Conservation (phyloP, 192 early-diverging fungal genomes). For the Coemansia aciculifera region DNA sequence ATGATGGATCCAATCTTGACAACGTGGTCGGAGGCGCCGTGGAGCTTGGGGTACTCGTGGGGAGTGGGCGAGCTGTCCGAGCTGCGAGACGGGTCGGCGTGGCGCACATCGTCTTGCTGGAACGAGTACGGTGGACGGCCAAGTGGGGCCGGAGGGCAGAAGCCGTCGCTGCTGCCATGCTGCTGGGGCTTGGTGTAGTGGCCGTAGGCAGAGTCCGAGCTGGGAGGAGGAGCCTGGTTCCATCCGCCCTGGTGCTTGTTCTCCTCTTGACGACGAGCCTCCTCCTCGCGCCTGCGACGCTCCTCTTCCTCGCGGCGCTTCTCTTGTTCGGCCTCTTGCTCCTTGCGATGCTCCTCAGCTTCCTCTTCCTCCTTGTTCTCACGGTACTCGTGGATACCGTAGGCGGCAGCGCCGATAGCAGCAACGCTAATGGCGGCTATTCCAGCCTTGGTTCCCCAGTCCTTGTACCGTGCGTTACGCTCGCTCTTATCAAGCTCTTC, state of each 20-base stretch:
- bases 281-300: slow-evolving; percentile 15
- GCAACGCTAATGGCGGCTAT: slow-evolving; percentile 27
- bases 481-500: slow-evolving; percentile 39
- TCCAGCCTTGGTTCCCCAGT: slow-evolving; percentile 31
- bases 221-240: slow-evolving; percentile 9
- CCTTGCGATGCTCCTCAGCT: slow-evolving; percentile 19
- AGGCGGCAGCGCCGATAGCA: slow-evolving; percentile 34
- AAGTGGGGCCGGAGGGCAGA: slow-evolving; percentile 31
- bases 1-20: slow-evolving; percentile 56
- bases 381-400: slow-evolving; percentile 45
- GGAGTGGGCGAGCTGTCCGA: slow-evolving; percentile 47
- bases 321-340: slow-evolving; percentile 17
- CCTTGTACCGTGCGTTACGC: slow-evolving; percentile 35
- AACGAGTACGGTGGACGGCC: slow-evolving; percentile 38
- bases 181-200: slow-evolving; percentile 9
- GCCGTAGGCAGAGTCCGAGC: slow-evolving; percentile 43
- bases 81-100: slow-evolving; percentile 42
- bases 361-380: slow-evolving; percentile 36
- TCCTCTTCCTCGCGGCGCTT: slow-evolving; percentile 24
- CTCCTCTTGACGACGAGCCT: slow-evolving; percentile 15
- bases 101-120: slow-evolving; percentile 45
- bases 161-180: slow-evolving; percentile 20
- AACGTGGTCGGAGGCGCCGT: slow-evolving; percentile 26
- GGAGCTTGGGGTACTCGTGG: slow-evolving; percentile 45
- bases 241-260: slow-evolving; percentile 14